phyloP scores from a whole-genome alignment of 768 basidiomycete genomes.

The Amanita molliuscula region DNA sequence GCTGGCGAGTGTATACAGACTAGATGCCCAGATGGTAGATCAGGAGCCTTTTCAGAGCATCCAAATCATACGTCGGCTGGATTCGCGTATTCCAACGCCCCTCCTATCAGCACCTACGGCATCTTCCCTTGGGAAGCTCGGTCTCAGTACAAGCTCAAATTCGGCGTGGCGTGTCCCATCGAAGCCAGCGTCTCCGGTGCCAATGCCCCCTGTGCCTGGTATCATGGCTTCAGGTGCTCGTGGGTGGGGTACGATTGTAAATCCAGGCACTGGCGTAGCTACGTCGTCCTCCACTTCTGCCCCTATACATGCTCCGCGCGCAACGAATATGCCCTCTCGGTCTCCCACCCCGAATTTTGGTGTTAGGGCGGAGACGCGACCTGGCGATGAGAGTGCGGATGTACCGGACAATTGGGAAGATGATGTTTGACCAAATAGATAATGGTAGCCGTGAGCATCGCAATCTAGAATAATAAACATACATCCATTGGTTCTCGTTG shows the following conservation, averaged over 20 bases:
- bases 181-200: background rate
- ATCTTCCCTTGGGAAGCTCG: conserved; percentile 46
- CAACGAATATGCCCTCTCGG: background rate
- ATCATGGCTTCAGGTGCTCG: conserved; percentile 3
- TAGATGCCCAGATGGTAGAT: conserved; percentile 83
- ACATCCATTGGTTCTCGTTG: background rate
- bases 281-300: background rate
- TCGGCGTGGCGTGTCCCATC: conserved; percentile 1
- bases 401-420: conserved; percentile 28
- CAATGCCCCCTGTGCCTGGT: background rate
- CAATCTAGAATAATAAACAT: background rate
- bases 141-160: conserved; percentile 22
- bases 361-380: conserved; percentile 1
- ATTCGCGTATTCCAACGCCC: conserved; percentile 70
- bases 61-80: conserved; percentile 71
- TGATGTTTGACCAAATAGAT: conserved; percentile 13
- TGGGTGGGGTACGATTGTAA: conserved; percentile 5
- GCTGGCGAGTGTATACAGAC: conserved; percentile 72
- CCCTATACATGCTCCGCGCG: background rate
- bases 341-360: background rate
- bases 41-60: conserved; percentile 85
- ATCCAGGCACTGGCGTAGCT: background rate
- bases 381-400: background rate
- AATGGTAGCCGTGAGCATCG: background rate
- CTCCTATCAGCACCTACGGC: conserved; percentile 44